These are phyloP conservation scores for Phaeosphaeria sp. DNA, from an alignment of 2,329 filamentous ascomycete species.

Conservation along the genomic window DNA sequence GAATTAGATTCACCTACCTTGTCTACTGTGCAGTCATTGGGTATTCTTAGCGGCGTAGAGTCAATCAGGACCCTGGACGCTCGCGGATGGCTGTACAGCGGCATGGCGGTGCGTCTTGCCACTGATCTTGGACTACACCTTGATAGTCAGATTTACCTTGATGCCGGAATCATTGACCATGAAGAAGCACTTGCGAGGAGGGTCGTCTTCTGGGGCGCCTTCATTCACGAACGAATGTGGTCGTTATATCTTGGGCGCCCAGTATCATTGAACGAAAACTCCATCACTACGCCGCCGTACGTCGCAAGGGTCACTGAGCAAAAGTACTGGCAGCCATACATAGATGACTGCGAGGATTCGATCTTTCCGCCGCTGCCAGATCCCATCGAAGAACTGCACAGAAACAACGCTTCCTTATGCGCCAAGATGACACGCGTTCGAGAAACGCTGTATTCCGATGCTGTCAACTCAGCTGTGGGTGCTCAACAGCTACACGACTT, in stretches of 20 bases:
- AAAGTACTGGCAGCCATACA: background rate
- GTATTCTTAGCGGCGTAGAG: background rate
- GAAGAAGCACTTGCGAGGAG: background rate
- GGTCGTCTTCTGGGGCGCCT: background rate
- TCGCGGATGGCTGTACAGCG: background rate
- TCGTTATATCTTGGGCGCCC: background rate
- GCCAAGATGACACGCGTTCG: background rate
- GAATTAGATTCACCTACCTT: background rate
- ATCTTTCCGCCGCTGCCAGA: background rate
- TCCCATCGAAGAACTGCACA: background rate
- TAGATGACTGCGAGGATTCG: background rate
- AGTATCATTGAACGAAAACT: background rate
- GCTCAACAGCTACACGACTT: background rate
- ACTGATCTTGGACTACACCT: background rate
- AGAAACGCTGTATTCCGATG: background rate
- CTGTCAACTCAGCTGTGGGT: background rate
- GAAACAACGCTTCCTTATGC: background rate
- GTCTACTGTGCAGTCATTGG: background rate
- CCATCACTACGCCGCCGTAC: background rate
- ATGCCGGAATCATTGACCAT: background rate
- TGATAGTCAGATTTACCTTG: background rate
- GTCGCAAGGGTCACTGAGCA: background rate
- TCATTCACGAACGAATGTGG: background rate
- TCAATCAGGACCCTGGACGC: background rate
- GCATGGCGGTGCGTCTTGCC: background rate